phyloP scores from a whole-genome alignment of 2,329 filamentous ascomycete species.

The Penicillium brevicompactum region DNA sequence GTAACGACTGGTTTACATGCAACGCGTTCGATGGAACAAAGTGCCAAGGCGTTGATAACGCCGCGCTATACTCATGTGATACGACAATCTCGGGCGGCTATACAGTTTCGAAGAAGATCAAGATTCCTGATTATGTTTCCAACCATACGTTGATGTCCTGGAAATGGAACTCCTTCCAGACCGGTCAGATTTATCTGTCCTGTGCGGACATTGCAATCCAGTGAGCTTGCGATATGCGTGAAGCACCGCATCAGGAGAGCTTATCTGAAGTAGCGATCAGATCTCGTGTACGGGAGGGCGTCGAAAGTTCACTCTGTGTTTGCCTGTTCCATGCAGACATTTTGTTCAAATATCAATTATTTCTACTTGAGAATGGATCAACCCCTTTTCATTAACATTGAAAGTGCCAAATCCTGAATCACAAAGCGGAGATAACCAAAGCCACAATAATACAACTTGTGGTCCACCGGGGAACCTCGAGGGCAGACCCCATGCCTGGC shows the following conservation, averaged over 20 bases:
- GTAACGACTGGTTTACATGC: constrained; percentile 60
- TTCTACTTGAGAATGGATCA: too few species aligned
- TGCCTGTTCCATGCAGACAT: too few species aligned
- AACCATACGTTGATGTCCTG: constrained; percentile 56
- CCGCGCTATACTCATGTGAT: constrained; percentile 49
- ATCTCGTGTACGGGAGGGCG: too few species aligned
- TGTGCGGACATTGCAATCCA: constrained; percentile 57
- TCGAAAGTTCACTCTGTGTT: too few species aligned
- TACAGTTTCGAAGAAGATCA: constrained; percentile 56
- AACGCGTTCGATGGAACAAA: constrained; percentile 23
- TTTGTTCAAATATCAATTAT: too few species aligned
- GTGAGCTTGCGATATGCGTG: background rate
- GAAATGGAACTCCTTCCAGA: constrained; percentile 60
- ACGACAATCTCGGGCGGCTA: constrained; percentile 58
- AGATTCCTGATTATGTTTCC: constrained; percentile 52
- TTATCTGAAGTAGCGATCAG: too few species aligned
- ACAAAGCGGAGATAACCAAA: background rate
- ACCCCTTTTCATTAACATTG: too few species aligned
- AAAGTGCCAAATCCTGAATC: background rate
- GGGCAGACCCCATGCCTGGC: background rate
- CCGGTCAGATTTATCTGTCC: constrained; percentile 55
- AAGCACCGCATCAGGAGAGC: too few species aligned
- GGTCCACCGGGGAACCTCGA: background rate
- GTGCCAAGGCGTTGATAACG: constrained; percentile 51
- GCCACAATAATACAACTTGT: background rate